phyloP scores from a whole-genome alignment of 805 yeast genomes.

The Candida tammaniensis region DNA sequence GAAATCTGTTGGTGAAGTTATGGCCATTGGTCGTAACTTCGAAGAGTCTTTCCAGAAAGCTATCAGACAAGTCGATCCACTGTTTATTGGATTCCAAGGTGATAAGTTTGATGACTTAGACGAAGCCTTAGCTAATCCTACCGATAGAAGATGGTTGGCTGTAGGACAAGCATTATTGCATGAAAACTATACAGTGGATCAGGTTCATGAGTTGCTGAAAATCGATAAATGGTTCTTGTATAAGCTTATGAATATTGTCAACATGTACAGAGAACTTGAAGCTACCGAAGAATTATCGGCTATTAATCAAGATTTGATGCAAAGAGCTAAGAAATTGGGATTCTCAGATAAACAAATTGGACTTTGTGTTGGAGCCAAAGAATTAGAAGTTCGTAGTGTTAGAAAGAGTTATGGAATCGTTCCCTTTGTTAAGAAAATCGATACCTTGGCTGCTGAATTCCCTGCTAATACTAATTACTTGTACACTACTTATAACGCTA shows the following conservation, averaged over 20 bases:
- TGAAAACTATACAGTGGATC: slow-evolving; percentile 87
- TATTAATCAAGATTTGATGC: slow-evolving; percentile 66
- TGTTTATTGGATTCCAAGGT: slow-evolving; percentile 89
- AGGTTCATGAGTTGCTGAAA: slow-evolving; percentile 85
- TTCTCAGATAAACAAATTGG: slow-evolving; percentile 95
- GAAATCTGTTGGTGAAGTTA: slow-evolving; percentile 99
- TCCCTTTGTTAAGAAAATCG: slow-evolving; percentile 96
- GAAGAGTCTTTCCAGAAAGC: slow-evolving; percentile 99
- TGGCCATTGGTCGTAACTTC: slow-evolving; percentile 95
- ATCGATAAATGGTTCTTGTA: slow-evolving; percentile 95
- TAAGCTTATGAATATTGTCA: slow-evolving; percentile 90
- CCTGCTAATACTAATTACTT: slow-evolving; percentile 96
- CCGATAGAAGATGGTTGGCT: slow-evolving; percentile 96
- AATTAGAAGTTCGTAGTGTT: slow-evolving; percentile 76
- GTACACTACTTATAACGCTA: slow-evolving; percentile 94
- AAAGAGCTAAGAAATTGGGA: slow-evolving; percentile 87
- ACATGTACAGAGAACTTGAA: slow-evolving; percentile 80
- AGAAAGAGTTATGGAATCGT: slow-evolving; percentile 77
- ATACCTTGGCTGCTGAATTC: slow-evolving; percentile 97
- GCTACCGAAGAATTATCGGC: slow-evolving; percentile 50
- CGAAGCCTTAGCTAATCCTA: slow-evolving; percentile 74
- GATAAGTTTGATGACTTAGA: slow-evolving; percentile 75
- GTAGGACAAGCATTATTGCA: slow-evolving; percentile 95
- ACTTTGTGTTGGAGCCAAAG: slow-evolving; percentile 65
- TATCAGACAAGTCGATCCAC: slow-evolving; percentile 92